Conservation (phyloP, 75 land plant species). For the Adiantum capillusveneris region DNA sequence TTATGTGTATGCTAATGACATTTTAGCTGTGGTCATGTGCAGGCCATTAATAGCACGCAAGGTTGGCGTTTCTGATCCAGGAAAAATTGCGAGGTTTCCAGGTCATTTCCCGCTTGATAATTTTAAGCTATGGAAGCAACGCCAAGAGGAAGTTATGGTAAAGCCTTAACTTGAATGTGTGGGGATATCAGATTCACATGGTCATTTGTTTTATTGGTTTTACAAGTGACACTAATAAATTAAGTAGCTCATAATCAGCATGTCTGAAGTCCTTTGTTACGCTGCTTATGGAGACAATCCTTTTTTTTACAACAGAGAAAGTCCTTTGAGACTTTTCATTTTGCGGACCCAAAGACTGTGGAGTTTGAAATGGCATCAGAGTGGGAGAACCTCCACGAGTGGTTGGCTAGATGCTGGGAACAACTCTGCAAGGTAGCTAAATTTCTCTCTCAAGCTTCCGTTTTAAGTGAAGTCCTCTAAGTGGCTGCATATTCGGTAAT, state of each 20-base stretch:
- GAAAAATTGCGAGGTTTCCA: slow-evolving; percentile 1
- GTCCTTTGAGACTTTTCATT: background rate
- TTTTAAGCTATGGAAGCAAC: slow-evolving; percentile 1
- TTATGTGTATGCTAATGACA: too few relatives aligned
- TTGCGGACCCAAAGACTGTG: background rate
- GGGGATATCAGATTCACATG: background rate
- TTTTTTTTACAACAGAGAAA: slow-evolving; percentile 1
- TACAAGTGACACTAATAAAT: too few relatives aligned
- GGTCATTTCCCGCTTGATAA: slow-evolving; percentile 8
- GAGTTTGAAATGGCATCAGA: slow-evolving; percentile 9
- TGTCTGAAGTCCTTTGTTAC: too few relatives aligned
- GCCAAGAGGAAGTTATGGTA: slow-evolving; percentile 1
- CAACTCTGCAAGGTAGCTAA: background rate
- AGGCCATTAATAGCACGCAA: slow-evolving; percentile 3
- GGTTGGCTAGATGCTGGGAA: background rate
- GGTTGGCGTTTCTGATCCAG: background rate
- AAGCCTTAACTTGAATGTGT: background rate
- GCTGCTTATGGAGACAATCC: too few relatives aligned
- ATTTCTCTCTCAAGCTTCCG: too few relatives aligned
- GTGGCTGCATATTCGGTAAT: too few relatives aligned
- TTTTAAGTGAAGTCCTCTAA: too few relatives aligned
- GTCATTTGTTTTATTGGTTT: too few relatives aligned
- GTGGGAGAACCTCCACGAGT: background rate
- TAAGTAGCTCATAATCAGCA: background rate
- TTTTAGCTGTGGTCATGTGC: too few relatives aligned